Base-by-base conservation (phyloP, 495 filamentous ascomycete genomes). In the Terfezia boudieri region DNA sequence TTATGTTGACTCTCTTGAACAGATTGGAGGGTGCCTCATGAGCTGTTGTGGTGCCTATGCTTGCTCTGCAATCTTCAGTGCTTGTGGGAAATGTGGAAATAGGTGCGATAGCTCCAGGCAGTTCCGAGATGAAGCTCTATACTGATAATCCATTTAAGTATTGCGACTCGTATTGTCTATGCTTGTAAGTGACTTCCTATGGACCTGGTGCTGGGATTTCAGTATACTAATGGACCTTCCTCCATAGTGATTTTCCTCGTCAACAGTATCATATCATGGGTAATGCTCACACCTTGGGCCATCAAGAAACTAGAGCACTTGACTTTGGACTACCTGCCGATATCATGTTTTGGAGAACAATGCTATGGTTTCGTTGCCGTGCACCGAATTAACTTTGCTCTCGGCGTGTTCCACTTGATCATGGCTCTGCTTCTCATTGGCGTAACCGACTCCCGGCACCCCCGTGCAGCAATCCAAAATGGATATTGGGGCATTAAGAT, bases 271-370 rank as follows among this genome's bases (percentile, higher is more conserved):
- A 66, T 93, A 50, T 89, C 92, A 35, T 98, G 90, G 90, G 83
- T 98, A 37, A 93, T 96, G 87, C 88, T 96, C 74, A 96, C 90
- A 9, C 86, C 86, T 57, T 98, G 92, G 90, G 90, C 90, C 14
- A 81, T 95, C 67, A 87, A 94, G 62, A 95, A 95, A 64, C 72
- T 98, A 9, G 80, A 94, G 65, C 77, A 89, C 58, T 68, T 96
- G 50, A 89, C 86, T 35, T 72, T 98, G 51, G 86, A 96, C 69
- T 95, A 95, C 64, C 86, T 98, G 69, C 83, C 83, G 60, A 90
- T 98, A 61, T 79, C 76, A 60, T 98, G 90, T 65, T 79, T 83
- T 38, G 86, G 85, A 17, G 87, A 92, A 58, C 75, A 88, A 61
- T 98, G 90, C 68, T 81, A 90, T 63, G 90, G 90, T 49, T 98